These are phyloP conservation scores for Crucihimalaya himalaica DNA, from an alignment of 345 rosid genomes.

Conservation along the genomic window DNA sequence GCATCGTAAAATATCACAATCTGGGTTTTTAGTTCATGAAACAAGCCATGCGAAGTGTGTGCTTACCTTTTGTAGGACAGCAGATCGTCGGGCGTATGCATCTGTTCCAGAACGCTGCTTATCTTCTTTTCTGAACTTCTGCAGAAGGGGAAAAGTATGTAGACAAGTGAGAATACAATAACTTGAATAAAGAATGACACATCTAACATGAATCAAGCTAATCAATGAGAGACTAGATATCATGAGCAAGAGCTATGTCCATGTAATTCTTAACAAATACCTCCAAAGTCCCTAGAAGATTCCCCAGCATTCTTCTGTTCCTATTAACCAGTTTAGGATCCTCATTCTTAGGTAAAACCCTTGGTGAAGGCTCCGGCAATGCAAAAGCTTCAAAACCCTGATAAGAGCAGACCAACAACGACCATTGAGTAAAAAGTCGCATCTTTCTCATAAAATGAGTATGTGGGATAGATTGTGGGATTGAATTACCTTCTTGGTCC, in stretches of 20 bases:
- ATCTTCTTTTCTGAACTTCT: conserved; percentile 97
- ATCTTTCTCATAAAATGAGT: background rate
- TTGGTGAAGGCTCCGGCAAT: conserved; percentile 67
- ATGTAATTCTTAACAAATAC: conserved; percentile 45
- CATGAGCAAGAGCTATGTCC: conserved; percentile 6
- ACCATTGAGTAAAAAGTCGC: background rate
- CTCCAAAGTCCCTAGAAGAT: conserved; percentile 96
- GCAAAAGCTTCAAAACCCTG: conserved; percentile 56
- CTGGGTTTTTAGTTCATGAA: background rate
- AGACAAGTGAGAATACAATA: conserved; percentile 3
- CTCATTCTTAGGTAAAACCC: conserved; percentile 86
- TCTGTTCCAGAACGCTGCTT: conserved; percentile 80
- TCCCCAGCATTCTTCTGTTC: conserved; percentile 95
- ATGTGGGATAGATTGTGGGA: background rate
- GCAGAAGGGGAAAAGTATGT: conserved; percentile 33
- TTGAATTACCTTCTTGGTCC: conserved; percentile 49
- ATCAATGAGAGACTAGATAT: conserved; percentile 4
- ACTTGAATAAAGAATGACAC: background rate
- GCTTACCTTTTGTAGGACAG: conserved; percentile 78
- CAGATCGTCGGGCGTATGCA: conserved; percentile 80
- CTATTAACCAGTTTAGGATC: conserved; percentile 91
- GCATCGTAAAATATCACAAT: background rate
- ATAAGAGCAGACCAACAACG: conserved; percentile 13
- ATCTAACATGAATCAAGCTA: conserved; percentile 19
- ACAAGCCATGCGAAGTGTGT: background rate